Base-by-base conservation (phyloP, 2,329 filamentous ascomycete genomes). In the Lasiodiplodia theobromae region DNA sequence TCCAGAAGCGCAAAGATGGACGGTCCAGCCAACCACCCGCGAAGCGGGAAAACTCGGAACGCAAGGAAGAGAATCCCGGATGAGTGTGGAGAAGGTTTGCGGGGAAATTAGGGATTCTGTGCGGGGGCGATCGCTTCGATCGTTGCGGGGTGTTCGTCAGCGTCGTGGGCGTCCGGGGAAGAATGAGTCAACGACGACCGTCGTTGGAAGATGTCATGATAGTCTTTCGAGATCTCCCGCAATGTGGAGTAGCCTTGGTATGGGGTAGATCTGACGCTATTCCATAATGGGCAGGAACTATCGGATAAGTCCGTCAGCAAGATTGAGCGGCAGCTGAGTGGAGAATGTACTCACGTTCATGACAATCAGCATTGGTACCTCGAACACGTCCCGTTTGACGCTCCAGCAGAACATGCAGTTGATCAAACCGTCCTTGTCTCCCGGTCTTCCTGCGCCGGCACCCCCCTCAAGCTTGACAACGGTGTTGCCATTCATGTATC, bases 341-440 rank as follows among this genome's bases (percentile, higher is more conserved):
- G 51, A 23, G 8, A 18, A n/a, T 63, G 23, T 51, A 90, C 94
- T 91, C 80, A 97, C 96, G 83, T 97, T 97, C 85, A 98, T 95
- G 76, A 97, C 92, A 80, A 98, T 96, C 83, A 98, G 86, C 93
- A 97, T 97, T 25, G 96, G 96, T 80, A 98, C 97, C 82, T 98
- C 95, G 82, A 98, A 98, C 51, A 96, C 93, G 80, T 99, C 96
- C 71, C 95, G 87, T 83, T 97, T 97, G 71, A 98, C 94, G 71
- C 93, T 95, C 94, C 95, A 98, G 83, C 93, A 97, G 82, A 96
- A 97, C 75, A 92, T 94, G 83, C 94, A 97, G 77, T 97, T 92
- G 68, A 98, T 92, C 81, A 96, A 94, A 66, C 94, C 95, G 75
- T 97, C 94, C 77, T 89, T 91, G 76, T 92, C 85, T 0, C 87